Conservation (phyloP, 1,284 basidiomycete species). For the Puccinia hordei region DNA sequence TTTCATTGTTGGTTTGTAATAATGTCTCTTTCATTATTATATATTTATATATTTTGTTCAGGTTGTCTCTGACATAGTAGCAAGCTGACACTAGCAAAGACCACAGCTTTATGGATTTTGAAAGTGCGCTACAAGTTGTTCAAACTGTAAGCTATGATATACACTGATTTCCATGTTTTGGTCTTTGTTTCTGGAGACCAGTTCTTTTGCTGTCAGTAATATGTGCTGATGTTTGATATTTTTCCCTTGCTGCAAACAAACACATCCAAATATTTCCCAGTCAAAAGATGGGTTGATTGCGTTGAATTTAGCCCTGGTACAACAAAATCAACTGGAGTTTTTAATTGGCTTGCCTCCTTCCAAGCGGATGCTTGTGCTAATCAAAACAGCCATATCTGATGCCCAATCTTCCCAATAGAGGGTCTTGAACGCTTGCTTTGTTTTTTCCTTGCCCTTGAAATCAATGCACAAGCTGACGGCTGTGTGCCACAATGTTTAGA, state of each 20-base stretch:
- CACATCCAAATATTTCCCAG: conserved; percentile 60
- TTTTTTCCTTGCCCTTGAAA: neutral
- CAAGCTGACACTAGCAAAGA: conserved; percentile 86
- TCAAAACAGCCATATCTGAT: conserved; percentile 74
- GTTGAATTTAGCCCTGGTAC: conserved; percentile 94
- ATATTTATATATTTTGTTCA: too few species aligned
- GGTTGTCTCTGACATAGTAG: conserved; percentile 87
- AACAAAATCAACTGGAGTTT: conserved; percentile 89
- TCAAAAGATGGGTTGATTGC: conserved; percentile 83
- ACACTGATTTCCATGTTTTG: neutral
- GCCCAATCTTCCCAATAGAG: conserved; percentile 86
- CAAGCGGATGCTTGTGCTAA: conserved; percentile 76
- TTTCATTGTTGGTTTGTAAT: too few species aligned
- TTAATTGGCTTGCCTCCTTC: conserved; percentile 71
- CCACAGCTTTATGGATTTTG: conserved; percentile 76
- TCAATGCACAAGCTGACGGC: conserved; percentile 41
- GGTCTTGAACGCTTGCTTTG: conserved; percentile 55
- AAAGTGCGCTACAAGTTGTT: conserved; percentile 74
- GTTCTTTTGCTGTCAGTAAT: neutral
- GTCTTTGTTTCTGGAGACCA: too few species aligned
- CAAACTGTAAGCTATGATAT: conserved; percentile 66
- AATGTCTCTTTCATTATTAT: too few species aligned
- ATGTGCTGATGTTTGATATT: neutral
- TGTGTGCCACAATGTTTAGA: conserved; percentile 61
- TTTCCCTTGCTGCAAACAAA: neutral